These are phyloP conservation scores for Tephrocybe sp. DNA, from an alignment of 768 basidiomycete genomes.

Conservation along the genomic window DNA sequence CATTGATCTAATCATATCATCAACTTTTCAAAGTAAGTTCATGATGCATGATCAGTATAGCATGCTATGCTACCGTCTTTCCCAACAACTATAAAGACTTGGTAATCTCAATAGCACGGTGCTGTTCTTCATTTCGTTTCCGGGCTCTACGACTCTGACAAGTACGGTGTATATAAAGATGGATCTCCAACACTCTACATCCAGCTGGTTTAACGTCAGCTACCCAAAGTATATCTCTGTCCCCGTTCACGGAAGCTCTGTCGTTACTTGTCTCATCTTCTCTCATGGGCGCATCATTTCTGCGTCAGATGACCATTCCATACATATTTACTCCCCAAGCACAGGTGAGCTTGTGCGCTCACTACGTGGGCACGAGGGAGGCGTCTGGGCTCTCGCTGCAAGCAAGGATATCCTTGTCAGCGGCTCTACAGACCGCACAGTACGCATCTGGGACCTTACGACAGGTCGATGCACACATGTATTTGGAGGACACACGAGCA, in stretches of 20 bases:
- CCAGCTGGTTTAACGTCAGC: constrained; percentile 64
- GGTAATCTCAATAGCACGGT: too few species aligned
- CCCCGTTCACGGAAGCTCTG: constrained; percentile 82
- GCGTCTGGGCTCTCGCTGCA: constrained; percentile 94
- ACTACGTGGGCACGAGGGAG: constrained; percentile 91
- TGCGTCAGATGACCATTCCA: constrained; percentile 95
- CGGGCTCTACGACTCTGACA: too few species aligned
- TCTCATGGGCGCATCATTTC: constrained; percentile 94
- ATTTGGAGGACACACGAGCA: constrained; percentile 95
- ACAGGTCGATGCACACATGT: constrained; percentile 85
- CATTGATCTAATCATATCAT: too few species aligned
- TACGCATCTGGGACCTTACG: constrained; percentile 67
- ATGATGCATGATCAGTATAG: too few species aligned
- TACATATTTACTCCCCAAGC: constrained; percentile 89
- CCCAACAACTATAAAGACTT: too few species aligned
- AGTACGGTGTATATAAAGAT: too few species aligned
- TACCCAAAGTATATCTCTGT: constrained; percentile 79
- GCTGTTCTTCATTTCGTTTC: too few species aligned
- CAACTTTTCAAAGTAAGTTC: too few species aligned
- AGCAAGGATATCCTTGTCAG: constrained; percentile 87
- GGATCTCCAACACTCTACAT: too few species aligned
- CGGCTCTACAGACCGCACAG: constrained; percentile 91
- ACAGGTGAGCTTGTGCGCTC: constrained; percentile 73
- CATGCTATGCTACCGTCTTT: too few species aligned
- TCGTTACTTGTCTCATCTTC: constrained; percentile 95